Evolutionary conservation across 2,329 filamentous ascomycete species (phyloP).

Genomic region (Calonectria ilicicola): DNA sequence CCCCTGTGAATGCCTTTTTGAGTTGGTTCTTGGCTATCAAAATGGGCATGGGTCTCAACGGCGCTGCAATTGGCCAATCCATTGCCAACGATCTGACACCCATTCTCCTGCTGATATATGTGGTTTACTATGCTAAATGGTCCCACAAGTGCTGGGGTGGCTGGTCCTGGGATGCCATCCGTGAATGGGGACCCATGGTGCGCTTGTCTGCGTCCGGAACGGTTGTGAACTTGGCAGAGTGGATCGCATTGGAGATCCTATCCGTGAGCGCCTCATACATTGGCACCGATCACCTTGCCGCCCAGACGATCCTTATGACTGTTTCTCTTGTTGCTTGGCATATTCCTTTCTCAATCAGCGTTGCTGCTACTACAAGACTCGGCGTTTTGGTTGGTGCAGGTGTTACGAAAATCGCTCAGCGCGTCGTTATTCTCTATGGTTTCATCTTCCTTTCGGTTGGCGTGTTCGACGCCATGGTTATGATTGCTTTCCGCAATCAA

Average conservation of each 20-base stretch:
- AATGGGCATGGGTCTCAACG: slow-evolving; percentile 59
- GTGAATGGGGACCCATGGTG: slow-evolving; percentile 55
- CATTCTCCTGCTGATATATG: slow-evolving; percentile 59
- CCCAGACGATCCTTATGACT: slow-evolving; percentile 55
- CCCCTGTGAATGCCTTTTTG: slow-evolving; percentile 61
- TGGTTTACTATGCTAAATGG: slow-evolving; percentile 52
- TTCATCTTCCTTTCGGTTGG: neutral
- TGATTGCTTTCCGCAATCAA: slow-evolving; percentile 3
- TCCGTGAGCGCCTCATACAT: slow-evolving; percentile 59
- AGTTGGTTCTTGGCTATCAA: slow-evolving; percentile 62
- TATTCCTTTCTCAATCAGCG: slow-evolving; percentile 56
- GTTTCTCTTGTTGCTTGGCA: slow-evolving; percentile 56
- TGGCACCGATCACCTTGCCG: slow-evolving; percentile 55
- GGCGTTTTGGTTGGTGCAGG: slow-evolving; percentile 12
- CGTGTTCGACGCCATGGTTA: neutral
- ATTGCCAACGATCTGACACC: slow-evolving; percentile 62
- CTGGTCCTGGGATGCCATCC: slow-evolving; percentile 50
- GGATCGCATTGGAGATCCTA: slow-evolving; percentile 57
- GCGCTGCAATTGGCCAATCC: slow-evolving; percentile 62
- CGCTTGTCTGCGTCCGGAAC: slow-evolving; percentile 53
- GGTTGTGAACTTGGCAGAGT: slow-evolving; percentile 55
- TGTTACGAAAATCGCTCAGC: neutral
- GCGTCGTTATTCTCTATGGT: slow-evolving; percentile 9
- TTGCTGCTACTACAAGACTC: slow-evolving; percentile 49
- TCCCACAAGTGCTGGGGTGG: slow-evolving; percentile 51